Evolutionary conservation across 768 basidiomycete genomes (phyloP), one percentile per base, ranked within the genome.

Genomic region (Nidula microcarpa): DNA sequence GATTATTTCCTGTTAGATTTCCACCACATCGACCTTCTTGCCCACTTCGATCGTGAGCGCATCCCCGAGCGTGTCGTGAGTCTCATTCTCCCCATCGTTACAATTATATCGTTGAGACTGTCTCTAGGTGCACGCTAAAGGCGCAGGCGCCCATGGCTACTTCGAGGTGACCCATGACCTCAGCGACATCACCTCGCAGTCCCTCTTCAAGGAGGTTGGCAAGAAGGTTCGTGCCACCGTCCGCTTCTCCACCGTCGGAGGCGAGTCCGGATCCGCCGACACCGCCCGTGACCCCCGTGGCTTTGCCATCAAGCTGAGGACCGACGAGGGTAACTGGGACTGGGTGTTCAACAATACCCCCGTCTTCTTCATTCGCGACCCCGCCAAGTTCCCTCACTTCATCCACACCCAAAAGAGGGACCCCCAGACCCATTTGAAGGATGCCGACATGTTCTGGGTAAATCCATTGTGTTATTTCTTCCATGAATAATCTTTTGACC

Each of bases 301-400:
- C 1, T 98, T 97, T 64, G 89, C 96, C 4, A 65, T 89, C 71
- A 89, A 95, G 73, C 78, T 98, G 57, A 89, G 84, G 68, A 94
- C 96, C 0, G 85, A 91, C 2, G 82, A 97, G 68, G 96, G 96
- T 16, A 95, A 91, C 76, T 83, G 84, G 70, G 94, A 97, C 67
- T 89, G 89, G 80, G 94, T 94, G 62, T 82, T 87, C 84, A 91
- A 93, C 74, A 93, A 94, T 75, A 92, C 90, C 11, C 92, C 94
- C 46, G 80, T 95, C 59, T 94, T 94, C 83, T 89, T 92, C 76
- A 83, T 97, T 68, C 82, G 86, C 60, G 86, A 95, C 67, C 83
- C 89, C 11, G 80, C 87, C 70, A 87, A 93, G 71, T 97, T 96
- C 80, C 86, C 91, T 44, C 91, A 97, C 74, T 87, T 97, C 70